A percentile compares a stretch with the other conserved stretches of the same genome.
Conservation (phyloP, 2,329 filamentous ascomycete genomes). For the Venturiaceae sp. region DNA sequence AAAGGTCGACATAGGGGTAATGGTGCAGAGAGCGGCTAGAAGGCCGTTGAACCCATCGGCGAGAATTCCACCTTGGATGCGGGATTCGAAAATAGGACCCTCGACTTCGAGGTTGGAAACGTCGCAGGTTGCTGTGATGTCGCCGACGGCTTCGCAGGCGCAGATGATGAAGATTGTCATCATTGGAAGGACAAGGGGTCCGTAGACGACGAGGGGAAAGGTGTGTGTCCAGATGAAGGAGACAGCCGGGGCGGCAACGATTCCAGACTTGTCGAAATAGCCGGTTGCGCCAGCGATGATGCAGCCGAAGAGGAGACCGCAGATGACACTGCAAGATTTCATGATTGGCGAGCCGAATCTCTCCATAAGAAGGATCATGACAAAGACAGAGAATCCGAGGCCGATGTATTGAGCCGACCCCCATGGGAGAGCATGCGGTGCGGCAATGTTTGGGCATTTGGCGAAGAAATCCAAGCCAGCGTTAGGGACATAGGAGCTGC, state of each 20-base stretch:
- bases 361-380: conserved; percentile 72
- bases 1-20: conserved; percentile 71
- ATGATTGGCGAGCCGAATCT: conserved; percentile 75
- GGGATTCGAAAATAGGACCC: conserved; percentile 61
- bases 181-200: conserved; percentile 62
- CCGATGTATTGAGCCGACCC: conserved; percentile 64
- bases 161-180: conserved; percentile 56
- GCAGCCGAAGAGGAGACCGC: conserved; percentile 66
- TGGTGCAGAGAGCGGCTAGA: conserved; percentile 66
- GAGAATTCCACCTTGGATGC: conserved; percentile 69
- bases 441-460: conserved; percentile 45
- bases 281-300: conserved; percentile 69
- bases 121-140: conserved; percentile 73
- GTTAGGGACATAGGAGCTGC: conserved; percentile 29
- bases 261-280: conserved; percentile 64
- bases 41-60: conserved; percentile 70
- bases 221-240: conserved; percentile 75
- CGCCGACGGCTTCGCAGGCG: conserved; percentile 70
- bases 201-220: conserved; percentile 62
- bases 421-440: conserved; percentile 65
- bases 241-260: conserved; percentile 59
- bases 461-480: conserved; percentile 53
- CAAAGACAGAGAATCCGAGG: conserved; percentile 70
- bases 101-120: conserved; percentile 67
- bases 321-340: conserved; percentile 68